These are phyloP conservation scores for Fomitopsis betulina DNA, from an alignment of 1,284 basidiomycete genomes.

Conservation along the genomic window DNA sequence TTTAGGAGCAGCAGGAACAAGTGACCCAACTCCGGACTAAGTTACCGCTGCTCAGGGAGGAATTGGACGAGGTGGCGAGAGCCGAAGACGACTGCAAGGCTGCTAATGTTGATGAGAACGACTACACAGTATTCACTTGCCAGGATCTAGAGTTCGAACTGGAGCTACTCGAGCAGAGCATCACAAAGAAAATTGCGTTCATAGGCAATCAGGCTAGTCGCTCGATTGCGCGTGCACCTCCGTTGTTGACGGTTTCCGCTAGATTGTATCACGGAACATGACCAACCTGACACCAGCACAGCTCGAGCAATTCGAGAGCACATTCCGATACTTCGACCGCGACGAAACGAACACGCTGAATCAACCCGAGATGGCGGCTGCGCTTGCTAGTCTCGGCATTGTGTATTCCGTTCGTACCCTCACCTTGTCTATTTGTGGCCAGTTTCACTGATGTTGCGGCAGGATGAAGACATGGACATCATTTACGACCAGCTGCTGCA, in stretches of 20 bases:
- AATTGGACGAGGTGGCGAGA: slow-evolving; percentile 48
- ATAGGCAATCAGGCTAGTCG: slow-evolving; percentile 87
- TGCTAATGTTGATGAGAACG: slow-evolving; percentile 97
- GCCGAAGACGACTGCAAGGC: slow-evolving; percentile 77
- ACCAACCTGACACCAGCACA: slow-evolving; percentile 94
- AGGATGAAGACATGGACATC: slow-evolving; percentile 85
- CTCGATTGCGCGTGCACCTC: not conserved
- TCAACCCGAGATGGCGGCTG: slow-evolving; percentile 85
- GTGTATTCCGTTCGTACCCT: slow-evolving; percentile 71
- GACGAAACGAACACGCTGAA: slow-evolving; percentile 88
- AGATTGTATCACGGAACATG: slow-evolving; percentile 87
- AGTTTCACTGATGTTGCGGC: slow-evolving; percentile 9
- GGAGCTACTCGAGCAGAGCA: slow-evolving; percentile 75
- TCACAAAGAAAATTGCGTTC: slow-evolving; percentile 89
- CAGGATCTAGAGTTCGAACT: slow-evolving; percentile 93
- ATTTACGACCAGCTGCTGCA: slow-evolving; percentile 83
- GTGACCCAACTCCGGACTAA: slow-evolving; percentile 57
- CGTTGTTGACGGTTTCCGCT: no score
- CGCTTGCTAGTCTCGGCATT: slow-evolving; percentile 91
- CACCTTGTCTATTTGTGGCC: not conserved
- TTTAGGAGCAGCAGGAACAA: slow-evolving; percentile 50
- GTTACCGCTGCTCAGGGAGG: slow-evolving; percentile 57
- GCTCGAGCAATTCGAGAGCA: slow-evolving; percentile 95
- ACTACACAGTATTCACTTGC: slow-evolving; percentile 88
- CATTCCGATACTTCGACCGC: slow-evolving; percentile 96